A percentile compares a stretch with the other conserved stretches of the same genome.
These are phyloP conservation scores for Henckelia pumila DNA, from an alignment of 257 asterid genomes.

Conservation along the genomic window DNA sequence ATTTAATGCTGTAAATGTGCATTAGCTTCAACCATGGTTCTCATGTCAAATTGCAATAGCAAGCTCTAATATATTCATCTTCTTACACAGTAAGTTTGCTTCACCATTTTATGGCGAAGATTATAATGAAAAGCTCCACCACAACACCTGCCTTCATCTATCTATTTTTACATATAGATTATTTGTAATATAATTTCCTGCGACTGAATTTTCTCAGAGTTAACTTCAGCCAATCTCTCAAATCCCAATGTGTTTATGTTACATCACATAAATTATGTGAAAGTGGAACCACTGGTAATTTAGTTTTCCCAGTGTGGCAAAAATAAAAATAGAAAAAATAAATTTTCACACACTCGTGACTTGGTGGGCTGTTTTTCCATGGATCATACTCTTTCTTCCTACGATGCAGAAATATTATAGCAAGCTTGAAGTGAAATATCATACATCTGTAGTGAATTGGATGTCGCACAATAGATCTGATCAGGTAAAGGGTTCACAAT, in stretches of 20 bases:
- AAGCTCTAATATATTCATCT: slow-evolving; percentile 5
- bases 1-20: slow-evolving; percentile 3
- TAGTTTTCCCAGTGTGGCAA: not conserved
- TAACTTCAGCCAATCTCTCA: slow-evolving; percentile 16
- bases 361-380: not conserved
- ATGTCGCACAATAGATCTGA: not conserved
- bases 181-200: slow-evolving; percentile 17
- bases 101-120: slow-evolving; percentile 3
- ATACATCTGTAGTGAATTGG: not conserved
- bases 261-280: not conserved
- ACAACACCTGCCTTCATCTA: slow-evolving; percentile 2
- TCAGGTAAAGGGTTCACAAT: not conserved
- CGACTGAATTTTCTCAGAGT: slow-evolving; percentile 8
- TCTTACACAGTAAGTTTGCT: slow-evolving; percentile 9
- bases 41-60: not conserved
- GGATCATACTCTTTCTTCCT: not conserved
- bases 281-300: slow-evolving; percentile 13
- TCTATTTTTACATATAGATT: not conserved
- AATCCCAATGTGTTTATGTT: not conserved
- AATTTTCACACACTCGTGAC: not conserved
- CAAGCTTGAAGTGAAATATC: not conserved
- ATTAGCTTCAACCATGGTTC: slow-evolving; percentile 9
- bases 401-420: not conserved
- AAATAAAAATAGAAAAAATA: no score
- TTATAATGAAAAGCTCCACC: not conserved